Evolutionary conservation across 805 yeast genomes (phyloP), one percentile per base, ranked within the genome.

Genomic region (Pichia ethanolica): DNA sequence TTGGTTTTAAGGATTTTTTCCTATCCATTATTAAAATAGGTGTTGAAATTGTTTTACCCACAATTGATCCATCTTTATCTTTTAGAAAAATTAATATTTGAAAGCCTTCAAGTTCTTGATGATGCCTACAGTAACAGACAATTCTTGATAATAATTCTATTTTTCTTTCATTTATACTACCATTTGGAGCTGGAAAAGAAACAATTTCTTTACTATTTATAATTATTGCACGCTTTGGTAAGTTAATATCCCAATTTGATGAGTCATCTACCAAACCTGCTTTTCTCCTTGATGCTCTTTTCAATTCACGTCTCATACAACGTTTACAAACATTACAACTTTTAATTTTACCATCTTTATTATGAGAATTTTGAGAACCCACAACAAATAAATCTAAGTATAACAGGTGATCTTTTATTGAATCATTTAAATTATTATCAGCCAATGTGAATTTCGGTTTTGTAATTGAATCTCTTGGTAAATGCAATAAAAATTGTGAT

Each of bases 41-140:
- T 8, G 82, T 69, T 0, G 96, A 79, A 7, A 83, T 64, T 25
- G 80, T 79, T 58, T 82, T 82, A 7, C 90, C 97, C 14, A 91
- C 74, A 5, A 89, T 73, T 27, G 74, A 71, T 26, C 83, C 85
- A 8, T 71, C 61, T 49, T 71, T 62, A 64, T 90, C 81, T 53
- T 79, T 82, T 45, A 91, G 61, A 4, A 85, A 78, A 53, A 87
- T 79, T 42, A 87, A 67, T 38, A 86, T 70, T 60, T 79, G 81
- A 71, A 90, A 91, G 1, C 99, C 99, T 39, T 76, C 76, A n/a
- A 82, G 71, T 54, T 90, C 96, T 56, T 82, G 81, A 67, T 93
- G 99, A 67, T 93, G 99, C 56, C 98, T 80, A 69, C 98, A 93
- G 65, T 93, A 91, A 67, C 99, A 91, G 9, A 91, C 91, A 39